Base-by-base conservation (phyloP, 257 asterid genomes). In the Eucommia ulmoides region DNA sequence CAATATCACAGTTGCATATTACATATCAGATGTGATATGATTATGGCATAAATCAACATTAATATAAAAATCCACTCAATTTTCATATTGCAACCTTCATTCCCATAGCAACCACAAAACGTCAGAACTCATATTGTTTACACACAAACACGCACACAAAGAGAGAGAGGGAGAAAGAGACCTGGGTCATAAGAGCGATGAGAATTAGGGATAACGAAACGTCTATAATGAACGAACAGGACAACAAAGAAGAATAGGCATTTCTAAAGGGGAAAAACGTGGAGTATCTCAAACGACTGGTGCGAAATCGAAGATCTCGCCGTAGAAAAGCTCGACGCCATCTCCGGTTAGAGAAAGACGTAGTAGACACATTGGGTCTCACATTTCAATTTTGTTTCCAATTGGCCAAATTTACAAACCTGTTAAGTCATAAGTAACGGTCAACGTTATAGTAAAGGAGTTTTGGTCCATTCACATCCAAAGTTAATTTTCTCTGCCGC, bases 191-290 rank as follows among this genome's bases (percentile, higher is more conserved):
- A 53, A 55, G 67, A 70, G 54, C 68, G 23, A 7, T 61, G 74
- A 50, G 94, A 80, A 65, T 71, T 73, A 53, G 96, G 94, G 17
- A 88, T 81, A 22, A 87, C 80, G 6, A 91, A 75, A 67, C 93
- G 89, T 65, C 87, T 76, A 2, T 82, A 63, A 45, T n/a, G n/a
- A n/a, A 41, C 53, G 2, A 45, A 17, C 63, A 24, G 19, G 65
- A 33, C n/a, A 58, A 45, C n/a, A n/a, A n/a, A n/a, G n/a, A n/a
- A n/a, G n/a, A n/a, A n/a, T n/a, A n/a, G n/a, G n/a, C n/a, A n/a
- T n/a, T n/a, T n/a, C n/a, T 24, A n/a, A 24, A 66, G 49, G 29
- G 56, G 41, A 12, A 74, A 6, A 42, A 42, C 9, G 21, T 42
- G 72, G 23, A 70, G 66, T 56, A 65, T 67, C 42, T 73, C 78